phyloP scores from a whole-genome alignment of 352 stramenopile genomes.

The Paralagenidium karlingii region DNA sequence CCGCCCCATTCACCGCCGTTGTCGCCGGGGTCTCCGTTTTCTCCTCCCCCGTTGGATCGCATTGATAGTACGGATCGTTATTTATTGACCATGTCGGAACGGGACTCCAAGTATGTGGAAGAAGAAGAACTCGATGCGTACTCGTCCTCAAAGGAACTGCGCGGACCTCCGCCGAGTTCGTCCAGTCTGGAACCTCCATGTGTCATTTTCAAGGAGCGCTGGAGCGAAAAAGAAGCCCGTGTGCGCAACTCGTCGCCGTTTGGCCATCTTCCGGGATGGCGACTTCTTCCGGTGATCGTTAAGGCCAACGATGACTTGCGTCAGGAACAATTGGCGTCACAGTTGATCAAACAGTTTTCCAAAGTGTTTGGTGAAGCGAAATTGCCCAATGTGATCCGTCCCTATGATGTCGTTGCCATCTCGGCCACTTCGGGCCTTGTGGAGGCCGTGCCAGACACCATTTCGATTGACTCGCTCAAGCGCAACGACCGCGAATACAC shows the following conservation, averaged over 20 bases:
- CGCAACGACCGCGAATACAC: conserved; percentile 90
- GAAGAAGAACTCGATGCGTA: conserved; percentile 23
- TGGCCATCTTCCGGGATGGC: conserved; percentile 75
- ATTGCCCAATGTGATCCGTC: conserved; percentile 89
- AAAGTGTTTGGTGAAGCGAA: conserved; percentile 91
- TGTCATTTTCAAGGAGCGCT: conserved; percentile 92
- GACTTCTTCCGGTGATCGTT: conserved; percentile 91
- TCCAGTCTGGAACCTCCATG: conserved; percentile 22
- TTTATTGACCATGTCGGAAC: conserved; percentile 47
- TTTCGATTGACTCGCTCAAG: conserved; percentile 97
- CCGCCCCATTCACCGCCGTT: no score
- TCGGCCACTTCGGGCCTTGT: conserved; percentile 89
- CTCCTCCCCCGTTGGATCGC: conserved; percentile 34
- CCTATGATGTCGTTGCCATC: conserved; percentile 96
- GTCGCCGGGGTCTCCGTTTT: conserved; percentile 41
- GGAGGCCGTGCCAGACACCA: conserved; percentile 93
- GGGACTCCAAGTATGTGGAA: conserved; percentile 49
- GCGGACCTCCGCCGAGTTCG: conserved; percentile 4
- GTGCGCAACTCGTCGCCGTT: conserved; percentile 81
- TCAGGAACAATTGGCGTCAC: conserved; percentile 95
- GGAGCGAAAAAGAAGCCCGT: conserved; percentile 89
- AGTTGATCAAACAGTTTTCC: conserved; percentile 92
- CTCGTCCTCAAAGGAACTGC: conserved; percentile 3
- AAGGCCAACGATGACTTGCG: conserved; percentile 98
- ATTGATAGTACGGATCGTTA: conserved; percentile 72